A percentile compares a stretch with the other conserved stretches of the same genome.
phyloP scores from a whole-genome alignment of 768 basidiomycete species.

The Trichaptum fuscoviolaceum region DNA sequence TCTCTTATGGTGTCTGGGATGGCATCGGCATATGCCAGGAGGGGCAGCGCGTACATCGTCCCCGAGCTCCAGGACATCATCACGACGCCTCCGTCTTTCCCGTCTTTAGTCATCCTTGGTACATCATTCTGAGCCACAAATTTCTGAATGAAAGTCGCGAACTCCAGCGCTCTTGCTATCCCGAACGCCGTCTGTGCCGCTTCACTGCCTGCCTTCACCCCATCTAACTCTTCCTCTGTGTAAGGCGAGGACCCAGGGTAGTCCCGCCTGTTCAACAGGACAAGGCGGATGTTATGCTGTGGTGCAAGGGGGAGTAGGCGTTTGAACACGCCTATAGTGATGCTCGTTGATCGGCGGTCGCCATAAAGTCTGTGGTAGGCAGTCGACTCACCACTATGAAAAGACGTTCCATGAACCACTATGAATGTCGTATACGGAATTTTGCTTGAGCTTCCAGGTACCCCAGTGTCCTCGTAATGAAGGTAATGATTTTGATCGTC shows the following conservation, averaged over 20 bases:
- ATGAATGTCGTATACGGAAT: background rate
- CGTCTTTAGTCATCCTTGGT: conserved; percentile 6
- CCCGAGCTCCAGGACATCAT: conserved; percentile 9
- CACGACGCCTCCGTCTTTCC: conserved; percentile 6
- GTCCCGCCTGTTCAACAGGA: conserved; percentile 23
- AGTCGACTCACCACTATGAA: background rate
- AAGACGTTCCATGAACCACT: background rate
- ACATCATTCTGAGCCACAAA: conserved; percentile 8
- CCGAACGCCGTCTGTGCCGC: background rate
- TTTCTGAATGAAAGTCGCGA: conserved; percentile 7
- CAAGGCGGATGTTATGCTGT: conserved; percentile 18
- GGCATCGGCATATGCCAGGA: conserved; percentile 8
- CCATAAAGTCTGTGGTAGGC: background rate
- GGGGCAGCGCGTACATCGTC: conserved; percentile 5
- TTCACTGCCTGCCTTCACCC: background rate
- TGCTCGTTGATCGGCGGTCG: background rate
- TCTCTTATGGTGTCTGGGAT: background rate
- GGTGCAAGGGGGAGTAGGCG: conserved; percentile 15
- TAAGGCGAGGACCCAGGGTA: conserved; percentile 24
- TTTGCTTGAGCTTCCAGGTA: no score
- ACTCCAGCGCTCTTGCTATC: conserved; percentile 5
- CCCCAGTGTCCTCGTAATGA: background rate
- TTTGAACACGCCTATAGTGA: background rate
- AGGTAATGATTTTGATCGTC: background rate
- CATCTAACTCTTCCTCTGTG: conserved; percentile 20